Percentiles rank a stretch among this genome's conserved stretches.
phyloP scores from a whole-genome alignment of 139 green algal species.

The Ostreobium quekettii region DNA sequence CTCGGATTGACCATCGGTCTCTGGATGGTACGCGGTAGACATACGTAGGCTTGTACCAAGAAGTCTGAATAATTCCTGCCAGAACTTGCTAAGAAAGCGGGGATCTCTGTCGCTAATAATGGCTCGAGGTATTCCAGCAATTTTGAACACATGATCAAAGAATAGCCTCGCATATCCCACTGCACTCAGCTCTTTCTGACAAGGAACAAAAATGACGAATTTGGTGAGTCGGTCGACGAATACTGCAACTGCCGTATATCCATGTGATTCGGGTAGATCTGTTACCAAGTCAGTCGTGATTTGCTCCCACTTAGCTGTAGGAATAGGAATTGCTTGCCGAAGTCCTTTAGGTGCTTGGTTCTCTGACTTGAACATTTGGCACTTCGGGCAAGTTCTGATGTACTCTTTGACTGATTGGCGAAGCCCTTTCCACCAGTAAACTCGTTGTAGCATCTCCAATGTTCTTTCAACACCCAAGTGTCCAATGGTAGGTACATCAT shows the following conservation, averaged over 20 bases:
- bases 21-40: slow-evolving; percentile 46
- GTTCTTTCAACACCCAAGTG: slow-evolving; percentile 4
- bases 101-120: slow-evolving; percentile 52
- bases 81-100: slow-evolving; percentile 41
- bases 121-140: slow-evolving; percentile 36
- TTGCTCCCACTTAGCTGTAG: slow-evolving; percentile 27
- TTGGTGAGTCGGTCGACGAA: slow-evolving; percentile 53
- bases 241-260: slow-evolving; percentile 32
- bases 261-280: slow-evolving; percentile 27
- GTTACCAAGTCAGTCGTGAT: slow-evolving; percentile 51
- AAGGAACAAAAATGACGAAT: slow-evolving; percentile 34
- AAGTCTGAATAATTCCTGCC: slow-evolving; percentile 24
- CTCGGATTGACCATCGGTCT: slow-evolving; percentile 62
- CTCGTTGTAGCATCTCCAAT: neutral
- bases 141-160: slow-evolving; percentile 28
- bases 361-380: slow-evolving; percentile 20
- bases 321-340: slow-evolving; percentile 34
- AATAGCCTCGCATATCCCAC: slow-evolving; percentile 23
- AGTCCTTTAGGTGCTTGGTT: slow-evolving; percentile 22
- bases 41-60: slow-evolving; percentile 33
- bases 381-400: slow-evolving; percentile 3
- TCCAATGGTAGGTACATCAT: neutral
- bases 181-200: slow-evolving; percentile 23
- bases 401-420: neutral
- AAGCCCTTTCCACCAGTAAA: slow-evolving; percentile 2